Conservation (phyloP, 1,284 basidiomycete species). For the Trichosporon ovoides region DNA sequence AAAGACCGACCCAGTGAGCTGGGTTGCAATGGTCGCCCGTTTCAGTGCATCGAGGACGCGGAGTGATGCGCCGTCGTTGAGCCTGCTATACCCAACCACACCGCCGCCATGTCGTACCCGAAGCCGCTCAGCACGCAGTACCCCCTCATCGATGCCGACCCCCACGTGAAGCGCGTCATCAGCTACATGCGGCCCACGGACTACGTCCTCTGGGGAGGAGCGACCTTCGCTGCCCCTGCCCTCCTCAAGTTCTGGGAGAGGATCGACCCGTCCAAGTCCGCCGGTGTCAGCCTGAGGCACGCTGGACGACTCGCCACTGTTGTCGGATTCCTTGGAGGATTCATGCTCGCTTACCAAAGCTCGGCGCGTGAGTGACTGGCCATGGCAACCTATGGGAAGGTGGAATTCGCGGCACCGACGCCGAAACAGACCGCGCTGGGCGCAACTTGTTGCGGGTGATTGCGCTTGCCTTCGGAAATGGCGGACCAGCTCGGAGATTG, state of each 20-base stretch:
- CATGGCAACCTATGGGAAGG: too few relatives aligned
- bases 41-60: not conserved
- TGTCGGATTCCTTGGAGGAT: constrained; percentile 77
- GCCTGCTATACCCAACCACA: not conserved
- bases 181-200: constrained; percentile 84
- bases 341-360: constrained; percentile 87
- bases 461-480: too few relatives aligned
- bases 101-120: not conserved
- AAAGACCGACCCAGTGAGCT: not conserved
- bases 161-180: constrained; percentile 81
- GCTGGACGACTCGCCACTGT: constrained; percentile 53
- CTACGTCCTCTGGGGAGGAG: constrained; percentile 76
- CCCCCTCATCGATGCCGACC: constrained; percentile 87
- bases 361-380: constrained; percentile 63
- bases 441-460: too few relatives aligned
- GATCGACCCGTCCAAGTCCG: constrained; percentile 42
- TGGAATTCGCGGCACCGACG: too few relatives aligned
- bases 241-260: constrained; percentile 21
- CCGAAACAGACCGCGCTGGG: too few relatives aligned
- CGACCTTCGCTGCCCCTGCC: constrained; percentile 58
- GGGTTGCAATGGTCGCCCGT: not conserved
- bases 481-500: too few relatives aligned
- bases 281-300: constrained; percentile 29
- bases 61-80: not conserved
- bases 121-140: constrained; percentile 67